These are phyloP conservation scores for Naganishia vaughanmartiniae DNA, from an alignment of 768 basidiomycete species.

Conservation along the genomic window DNA sequence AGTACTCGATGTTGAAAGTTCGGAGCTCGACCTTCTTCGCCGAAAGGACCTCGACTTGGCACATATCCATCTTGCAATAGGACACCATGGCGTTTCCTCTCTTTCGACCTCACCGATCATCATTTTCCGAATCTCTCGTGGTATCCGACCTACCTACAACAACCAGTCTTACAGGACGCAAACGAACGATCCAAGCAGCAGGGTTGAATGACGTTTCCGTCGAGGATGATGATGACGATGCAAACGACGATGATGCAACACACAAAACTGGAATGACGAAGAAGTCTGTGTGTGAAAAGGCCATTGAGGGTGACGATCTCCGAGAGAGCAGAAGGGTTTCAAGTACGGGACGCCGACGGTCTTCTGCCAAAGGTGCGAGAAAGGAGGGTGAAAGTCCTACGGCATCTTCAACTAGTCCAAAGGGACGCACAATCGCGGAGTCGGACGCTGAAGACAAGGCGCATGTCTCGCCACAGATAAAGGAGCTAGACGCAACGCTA, in stretches of 20 bases:
- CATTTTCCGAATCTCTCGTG: conserved; percentile 2
- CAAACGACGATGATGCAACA: background rate
- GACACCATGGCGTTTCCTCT: conserved; percentile 12
- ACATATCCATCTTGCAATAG: background rate
- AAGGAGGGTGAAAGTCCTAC: background rate
- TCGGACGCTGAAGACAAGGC: background rate
- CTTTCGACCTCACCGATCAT: conserved; percentile 2
- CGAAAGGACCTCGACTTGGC: conserved; percentile 1
- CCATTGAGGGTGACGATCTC: conserved; percentile 2
- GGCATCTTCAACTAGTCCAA: background rate
- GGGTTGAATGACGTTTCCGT: conserved; percentile 21
- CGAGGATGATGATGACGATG: conserved; percentile 4
- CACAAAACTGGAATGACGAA: background rate
- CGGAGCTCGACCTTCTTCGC: background rate
- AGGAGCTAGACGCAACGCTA: background rate
- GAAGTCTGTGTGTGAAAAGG: conserved; percentile 5
- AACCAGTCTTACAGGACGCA: conserved; percentile 7
- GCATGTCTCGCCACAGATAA: background rate
- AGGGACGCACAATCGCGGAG: background rate
- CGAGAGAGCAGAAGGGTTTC: conserved; percentile 13
- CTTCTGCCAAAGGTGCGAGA: conserved; percentile 11
- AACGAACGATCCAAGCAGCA: conserved; percentile 21
- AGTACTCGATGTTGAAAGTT: too few species aligned
- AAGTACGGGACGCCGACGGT: background rate
- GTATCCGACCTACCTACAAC: background rate